Percentiles rank a stretch among this genome's conserved stretches.
phyloP scores from a whole-genome alignment of 2,329 filamentous ascomycete genomes.

The Colletotrichum agaves region DNA sequence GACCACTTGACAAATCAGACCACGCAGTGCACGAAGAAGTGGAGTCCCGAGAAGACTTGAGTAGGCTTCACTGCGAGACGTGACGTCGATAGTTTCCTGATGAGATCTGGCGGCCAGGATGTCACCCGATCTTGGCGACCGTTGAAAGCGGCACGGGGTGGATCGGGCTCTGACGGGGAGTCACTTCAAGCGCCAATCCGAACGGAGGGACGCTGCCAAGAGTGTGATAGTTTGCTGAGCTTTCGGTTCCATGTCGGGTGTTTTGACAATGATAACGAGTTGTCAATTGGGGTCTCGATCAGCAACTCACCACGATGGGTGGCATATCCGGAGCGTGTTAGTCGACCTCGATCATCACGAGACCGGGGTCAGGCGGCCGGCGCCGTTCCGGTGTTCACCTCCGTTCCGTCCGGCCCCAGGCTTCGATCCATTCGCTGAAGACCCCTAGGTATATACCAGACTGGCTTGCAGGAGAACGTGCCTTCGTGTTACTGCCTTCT shows the following conservation, averaged over 20 bases:
- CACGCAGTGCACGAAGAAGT: neutral
- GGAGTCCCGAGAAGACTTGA: neutral
- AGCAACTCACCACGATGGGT: neutral
- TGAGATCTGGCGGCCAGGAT: conserved; percentile 1
- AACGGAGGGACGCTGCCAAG: neutral
- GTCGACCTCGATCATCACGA: neutral
- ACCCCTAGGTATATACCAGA: neutral
- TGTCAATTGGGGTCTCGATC: too few relatives aligned
- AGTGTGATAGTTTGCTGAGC: neutral
- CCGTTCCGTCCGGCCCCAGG: neutral
- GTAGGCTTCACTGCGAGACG: neutral
- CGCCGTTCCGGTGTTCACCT: neutral
- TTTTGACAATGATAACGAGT: neutral
- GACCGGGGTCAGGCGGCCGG: neutral
- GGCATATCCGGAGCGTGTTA: too few relatives aligned
- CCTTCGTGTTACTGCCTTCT: neutral
- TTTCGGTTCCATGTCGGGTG: neutral
- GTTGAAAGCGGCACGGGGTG: neutral
- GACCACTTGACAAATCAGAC: conserved; percentile 24
- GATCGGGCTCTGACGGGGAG: neutral
- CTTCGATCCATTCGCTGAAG: neutral
- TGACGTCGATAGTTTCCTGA: conserved; percentile 22
- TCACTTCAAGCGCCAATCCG: conserved; percentile 14
- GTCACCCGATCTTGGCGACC: conserved; percentile 6
- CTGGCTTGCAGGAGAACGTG: neutral